Base-by-base conservation (phyloP, 1,284 basidiomycete species). In the Naganishia sp. region DNA sequence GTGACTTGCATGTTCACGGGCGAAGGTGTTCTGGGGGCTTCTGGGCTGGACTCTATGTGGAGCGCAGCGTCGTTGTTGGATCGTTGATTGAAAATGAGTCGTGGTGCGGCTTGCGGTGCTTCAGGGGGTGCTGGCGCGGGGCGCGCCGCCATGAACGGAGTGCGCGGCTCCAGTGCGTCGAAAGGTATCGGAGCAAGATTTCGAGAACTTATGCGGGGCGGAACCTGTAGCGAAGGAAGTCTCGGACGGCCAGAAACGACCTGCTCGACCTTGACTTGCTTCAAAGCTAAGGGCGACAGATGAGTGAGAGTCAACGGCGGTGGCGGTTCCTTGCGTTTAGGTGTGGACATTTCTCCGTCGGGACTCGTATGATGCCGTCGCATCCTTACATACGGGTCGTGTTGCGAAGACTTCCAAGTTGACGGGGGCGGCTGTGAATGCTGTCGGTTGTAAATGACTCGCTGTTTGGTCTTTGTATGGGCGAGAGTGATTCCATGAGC, bases 51-150 rank as follows among this genome's bases (percentile, higher is more conserved):
- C 2, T 21, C 36, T 6, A n/a, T 11, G 6, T 23, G 39, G 31
- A 23, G 9, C 15, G 42, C 33, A 13, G 36, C 18, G 5, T 25
- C 39, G 7, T 11, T 16, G 25, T 28, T 15, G 18, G 10, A 2
- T 21, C 10, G 15, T 3, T n/a, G 18, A 6, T 11, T 36, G n/a
- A 33, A 36, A 15, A 10, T n/a, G n/a, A 61, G 11, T 10, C 48
- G 59, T 3, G 36, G 36, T 25, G 59, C 48, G 23, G 48, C 48
- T 11, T 42, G 39, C 2, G 59, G 59, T 6, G 59, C 59, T 21
- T 36, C 48, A n/a, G 59, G 65, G 1, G 65, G 65, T 25, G 53
- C 45, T 33, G 65, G 65, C n/a, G 65, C 65, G 13, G 59, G 44
- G 42, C 65, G 65, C 10, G 65, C 59, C 7, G 57, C 52, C 9